A percentile compares a stretch with the other conserved stretches of the same genome.
phyloP scores from a whole-genome alignment of 2,329 filamentous ascomycete genomes.

The Colletotrichum chlorophyti region DNA sequence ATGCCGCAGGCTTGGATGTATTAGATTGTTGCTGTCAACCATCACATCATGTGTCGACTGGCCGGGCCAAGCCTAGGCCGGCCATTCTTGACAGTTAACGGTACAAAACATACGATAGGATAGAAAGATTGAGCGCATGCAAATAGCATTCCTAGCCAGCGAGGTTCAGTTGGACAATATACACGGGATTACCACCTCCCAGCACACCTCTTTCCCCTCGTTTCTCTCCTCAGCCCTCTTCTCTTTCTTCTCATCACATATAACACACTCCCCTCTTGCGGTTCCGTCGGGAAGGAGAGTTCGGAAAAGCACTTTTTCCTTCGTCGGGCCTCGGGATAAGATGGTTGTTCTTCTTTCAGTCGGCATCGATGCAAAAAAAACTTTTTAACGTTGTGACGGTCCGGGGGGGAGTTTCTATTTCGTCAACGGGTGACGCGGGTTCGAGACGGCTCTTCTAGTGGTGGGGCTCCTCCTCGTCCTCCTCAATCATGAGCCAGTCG shows the following conservation, averaged over 20 bases:
- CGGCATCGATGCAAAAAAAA: neutral
- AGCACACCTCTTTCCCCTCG: slow-evolving; percentile 25
- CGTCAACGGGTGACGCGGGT: too few species aligned
- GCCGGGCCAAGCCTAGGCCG: too few species aligned
- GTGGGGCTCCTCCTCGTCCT: slow-evolving; percentile 58
- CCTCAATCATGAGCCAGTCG: slow-evolving; percentile 86
- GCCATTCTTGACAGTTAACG: too few species aligned
- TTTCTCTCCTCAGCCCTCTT: neutral
- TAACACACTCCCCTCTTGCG: slow-evolving; percentile 10
- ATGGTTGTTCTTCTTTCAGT: slow-evolving; percentile 3
- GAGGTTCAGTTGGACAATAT: slow-evolving; percentile 40
- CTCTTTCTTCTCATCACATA: neutral
- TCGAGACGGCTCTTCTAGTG: slow-evolving; percentile 49
- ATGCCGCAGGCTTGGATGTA: too few species aligned
- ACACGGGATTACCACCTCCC: slow-evolving; percentile 42
- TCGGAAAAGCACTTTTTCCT: slow-evolving; percentile 24
- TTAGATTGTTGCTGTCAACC: too few species aligned
- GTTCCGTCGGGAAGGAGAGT: slow-evolving; percentile 5
- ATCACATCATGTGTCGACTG: too few species aligned
- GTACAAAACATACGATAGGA: too few species aligned
- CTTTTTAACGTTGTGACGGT: slow-evolving; percentile 1
- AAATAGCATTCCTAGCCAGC: slow-evolving; percentile 26
- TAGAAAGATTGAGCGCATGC: slow-evolving; percentile 3
- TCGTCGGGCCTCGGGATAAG: neutral
- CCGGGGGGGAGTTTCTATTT: too few species aligned